Base-by-base conservation (phyloP, 1,139 yeast genomes). In the Kluyveromyces sp. region DNA sequence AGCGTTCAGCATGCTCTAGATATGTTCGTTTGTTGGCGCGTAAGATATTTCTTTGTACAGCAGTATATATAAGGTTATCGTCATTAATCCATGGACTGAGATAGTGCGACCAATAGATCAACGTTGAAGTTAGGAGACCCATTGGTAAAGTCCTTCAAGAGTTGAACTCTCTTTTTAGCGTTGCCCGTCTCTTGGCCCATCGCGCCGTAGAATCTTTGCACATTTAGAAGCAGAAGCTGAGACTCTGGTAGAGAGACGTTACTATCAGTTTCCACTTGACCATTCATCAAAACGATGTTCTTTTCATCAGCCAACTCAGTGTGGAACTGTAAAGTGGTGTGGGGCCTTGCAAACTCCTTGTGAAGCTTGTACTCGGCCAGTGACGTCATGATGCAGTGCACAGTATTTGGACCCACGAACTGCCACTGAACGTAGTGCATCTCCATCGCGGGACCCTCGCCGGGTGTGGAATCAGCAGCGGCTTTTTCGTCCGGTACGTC, bases 351-450 rank as follows among this genome's bases (percentile, higher is more conserved):
- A 64, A 73, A 94, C 58, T 89, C 97, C 49, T 78, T 79, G 60
- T 92, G 96, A 33, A 88, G 74, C 63, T 92, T 89, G 66, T 79
- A 94, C 64, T 94, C 98, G 1, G 94, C 94, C 49, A 94, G 73
- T 0, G 96, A 80, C 1, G 98, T 94, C 55, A 94, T 70, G 76
- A 94, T 75, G 62, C 95, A 86, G 66, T 94, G 96, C 2, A 87
- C 72, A 3, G 97, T 89, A 35, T 78, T 59, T 6, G 87, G 82
- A 0, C 94, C 96, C 2, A 83, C 92, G 63, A 88, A 86, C 16
- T 80, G 73, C 98, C 98, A 94, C 66, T 94, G 98, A 16, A 88
- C 78, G 61, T 83, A 88, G 61, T 92, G 96, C 70, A 92, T 74
- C 63, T 92, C 98, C 54, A 82, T 50, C 65, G 87, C 69, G 39